Conservation (phyloP, 257 asterid species). For the Solanum appendiculatum region DNA sequence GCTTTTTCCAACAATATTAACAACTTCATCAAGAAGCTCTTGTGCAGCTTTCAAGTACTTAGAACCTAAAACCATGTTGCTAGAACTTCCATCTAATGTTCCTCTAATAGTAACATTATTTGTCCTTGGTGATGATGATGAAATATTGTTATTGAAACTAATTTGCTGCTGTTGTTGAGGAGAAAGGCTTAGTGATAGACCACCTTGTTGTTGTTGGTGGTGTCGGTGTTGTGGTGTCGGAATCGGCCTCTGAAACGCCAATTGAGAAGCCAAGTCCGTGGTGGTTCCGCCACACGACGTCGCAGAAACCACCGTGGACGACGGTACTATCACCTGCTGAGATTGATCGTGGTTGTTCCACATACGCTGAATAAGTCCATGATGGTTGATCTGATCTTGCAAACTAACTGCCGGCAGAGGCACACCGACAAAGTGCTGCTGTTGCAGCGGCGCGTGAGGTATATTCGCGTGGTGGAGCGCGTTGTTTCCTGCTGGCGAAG, state of each 20-base stretch:
- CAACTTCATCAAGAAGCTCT: constrained; percentile 62
- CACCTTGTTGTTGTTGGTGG: constrained; percentile 11
- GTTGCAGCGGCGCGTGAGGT: constrained; percentile 30
- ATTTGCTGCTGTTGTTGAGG: constrained; percentile 18
- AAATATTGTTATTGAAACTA: constrained; percentile 3
- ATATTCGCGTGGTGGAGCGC: constrained; percentile 9
- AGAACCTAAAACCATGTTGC: constrained; percentile 34
- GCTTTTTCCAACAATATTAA: constrained; percentile 27
- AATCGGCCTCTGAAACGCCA: constrained; percentile 3
- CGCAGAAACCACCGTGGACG: constrained; percentile 1
- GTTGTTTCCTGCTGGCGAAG: neutral
- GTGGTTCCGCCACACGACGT: neutral
- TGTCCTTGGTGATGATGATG: constrained; percentile 4
- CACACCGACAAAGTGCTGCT: constrained; percentile 30
- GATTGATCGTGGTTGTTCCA: neutral
- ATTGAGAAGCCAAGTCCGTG: constrained; percentile 9
- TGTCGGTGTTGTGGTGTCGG: neutral
- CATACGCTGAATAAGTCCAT: neutral
- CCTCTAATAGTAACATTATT: constrained; percentile 8
- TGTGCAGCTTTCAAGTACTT: constrained; percentile 62
- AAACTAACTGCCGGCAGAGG: constrained; percentile 11
- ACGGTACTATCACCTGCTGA: constrained; percentile 10
- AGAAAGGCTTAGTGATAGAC: constrained; percentile 53
- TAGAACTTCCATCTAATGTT: constrained; percentile 7
- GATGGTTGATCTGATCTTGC: constrained; percentile 3